Conservation (phyloP, 2,329 filamentous ascomycete genomes). For the Fusarium camptoceras region DNA sequence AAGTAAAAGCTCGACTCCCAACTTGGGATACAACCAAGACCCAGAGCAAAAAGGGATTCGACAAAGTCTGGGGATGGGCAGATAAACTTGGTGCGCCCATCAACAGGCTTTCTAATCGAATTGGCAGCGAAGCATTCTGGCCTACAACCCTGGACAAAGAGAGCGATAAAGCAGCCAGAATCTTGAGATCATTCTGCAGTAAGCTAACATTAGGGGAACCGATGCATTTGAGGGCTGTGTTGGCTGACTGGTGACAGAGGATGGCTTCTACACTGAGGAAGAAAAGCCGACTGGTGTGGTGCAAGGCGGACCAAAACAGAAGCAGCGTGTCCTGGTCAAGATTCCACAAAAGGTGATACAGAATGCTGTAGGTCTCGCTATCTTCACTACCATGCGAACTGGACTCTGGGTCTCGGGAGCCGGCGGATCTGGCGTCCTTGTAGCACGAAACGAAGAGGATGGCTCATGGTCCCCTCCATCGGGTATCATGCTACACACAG, state of each 20-base stretch:
- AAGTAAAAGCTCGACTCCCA: slow-evolving; percentile 50
- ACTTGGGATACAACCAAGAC: slow-evolving; percentile 68
- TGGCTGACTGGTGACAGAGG: slow-evolving; percentile 53
- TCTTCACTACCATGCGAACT: slow-evolving; percentile 77
- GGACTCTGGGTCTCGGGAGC: slow-evolving; percentile 75
- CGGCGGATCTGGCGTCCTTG: slow-evolving; percentile 73
- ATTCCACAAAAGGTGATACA: slow-evolving; percentile 69
- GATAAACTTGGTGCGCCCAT: slow-evolving; percentile 74
- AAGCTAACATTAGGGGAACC: slow-evolving; percentile 46
- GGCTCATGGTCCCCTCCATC: slow-evolving; percentile 82
- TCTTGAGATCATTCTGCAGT: slow-evolving; percentile 88
- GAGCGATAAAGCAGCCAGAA: slow-evolving; percentile 87
- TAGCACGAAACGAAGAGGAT: slow-evolving; percentile 68
- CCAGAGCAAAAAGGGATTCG: slow-evolving; percentile 73
- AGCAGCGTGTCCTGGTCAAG: slow-evolving; percentile 62
- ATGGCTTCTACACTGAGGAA: slow-evolving; percentile 63
- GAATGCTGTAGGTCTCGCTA: slow-evolving; percentile 74
- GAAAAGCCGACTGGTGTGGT: slow-evolving; percentile 38
- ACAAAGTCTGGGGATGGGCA: slow-evolving; percentile 72
- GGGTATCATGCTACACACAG: slow-evolving; percentile 83
- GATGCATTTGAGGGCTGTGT: fast-evolving
- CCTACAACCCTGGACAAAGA: slow-evolving; percentile 88
- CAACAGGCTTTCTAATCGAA: slow-evolving; percentile 82
- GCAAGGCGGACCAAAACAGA: slow-evolving; percentile 51
- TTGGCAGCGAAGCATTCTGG: slow-evolving; percentile 86